These are phyloP conservation scores for Pestalotiopsis sp. DNA, from an alignment of 2,329 filamentous ascomycete species.

Conservation along the genomic window DNA sequence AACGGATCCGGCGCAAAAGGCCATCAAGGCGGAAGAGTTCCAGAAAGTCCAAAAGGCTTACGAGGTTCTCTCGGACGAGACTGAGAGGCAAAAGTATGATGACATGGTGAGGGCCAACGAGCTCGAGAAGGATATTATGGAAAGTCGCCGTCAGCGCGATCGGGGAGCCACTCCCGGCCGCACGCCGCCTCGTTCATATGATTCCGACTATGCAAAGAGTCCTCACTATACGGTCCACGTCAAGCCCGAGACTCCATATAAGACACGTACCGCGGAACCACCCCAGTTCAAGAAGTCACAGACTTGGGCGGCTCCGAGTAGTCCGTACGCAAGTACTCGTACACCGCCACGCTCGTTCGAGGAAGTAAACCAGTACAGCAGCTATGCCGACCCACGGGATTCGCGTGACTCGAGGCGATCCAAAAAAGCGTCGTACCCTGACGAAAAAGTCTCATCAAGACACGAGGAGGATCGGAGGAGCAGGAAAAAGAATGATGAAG, in stretches of 20 bases:
- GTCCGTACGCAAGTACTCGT: conserved; percentile 9
- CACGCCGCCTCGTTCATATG: conserved; percentile 12
- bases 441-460: conserved; percentile 36
- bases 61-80: conserved; percentile 82
- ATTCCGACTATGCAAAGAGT: neutral
- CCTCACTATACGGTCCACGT: conserved; percentile 11
- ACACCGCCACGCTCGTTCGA: conserved; percentile 14
- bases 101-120: conserved; percentile 60
- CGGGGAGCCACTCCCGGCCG: conserved; percentile 11
- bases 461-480: conserved; percentile 32
- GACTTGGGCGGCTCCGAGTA: conserved; percentile 3
- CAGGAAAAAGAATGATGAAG: conserved; percentile 25
- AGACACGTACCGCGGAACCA: conserved; percentile 11
- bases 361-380: conserved; percentile 11
- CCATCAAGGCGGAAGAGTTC: conserved; percentile 82
- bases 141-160: conserved; percentile 11
- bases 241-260: neutral
- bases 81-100: conserved; percentile 75
- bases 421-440: conserved; percentile 19
- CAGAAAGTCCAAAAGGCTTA: conserved; percentile 92
- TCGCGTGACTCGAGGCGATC: conserved; percentile 19
- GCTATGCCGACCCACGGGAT: conserved; percentile 16
- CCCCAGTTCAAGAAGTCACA: conserved; percentile 6
- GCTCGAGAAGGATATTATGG: conserved; percentile 40
- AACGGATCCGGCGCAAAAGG: conserved; percentile 74